Base-by-base conservation (phyloP, 345 rosid genomes). In the Linum tenue region DNA sequence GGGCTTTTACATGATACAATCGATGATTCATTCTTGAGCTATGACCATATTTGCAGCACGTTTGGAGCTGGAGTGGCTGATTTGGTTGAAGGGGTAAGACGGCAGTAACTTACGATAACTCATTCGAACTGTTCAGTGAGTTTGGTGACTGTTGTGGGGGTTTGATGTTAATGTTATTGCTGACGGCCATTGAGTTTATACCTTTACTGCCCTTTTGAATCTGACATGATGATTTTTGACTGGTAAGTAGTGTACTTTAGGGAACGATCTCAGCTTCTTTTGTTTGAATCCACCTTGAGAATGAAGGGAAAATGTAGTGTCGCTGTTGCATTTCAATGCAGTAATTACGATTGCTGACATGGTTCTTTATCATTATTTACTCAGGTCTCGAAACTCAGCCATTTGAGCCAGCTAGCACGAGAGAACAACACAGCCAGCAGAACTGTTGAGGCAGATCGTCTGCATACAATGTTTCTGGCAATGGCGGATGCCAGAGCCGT, bases 401-500 rank as follows among this genome's bases (percentile, higher is more conserved):
- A 94, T 59, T 63, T 94, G 65, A 94, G 99, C 74, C 86, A 94
- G 77, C 95, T 94, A 44, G 99, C 99, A 14, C 88, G 97, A 57
- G 99, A 94, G 66, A 90, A 83, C 78, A 85, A 94, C 59, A 90
- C 97, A 0, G 99, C 99, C 1, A 70, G 79, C 79, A 88, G 79
- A 76, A 86, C 86, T 2, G 89, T 78, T 8, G 99, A 94, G 82
- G 97, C 97, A 42, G 97, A 90, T 81, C 86, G 96, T 42, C 75
- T 94, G 65, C 99, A 90, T 63, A 94, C 97, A 16, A 85, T 94
- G 96, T 88, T 90, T 83, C 95, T 94, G 38, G 97, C 89, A 50
- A 88, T 94, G 97, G 88, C 90, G 17, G 99, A 94, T 83, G 97
- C 96, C 53, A 83, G 99, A 80, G 97, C 99, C 56, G 96, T 94